phyloP scores from a whole-genome alignment of 2,329 filamentous ascomycete species.

The Sporothrix brunneoviolacea region DNA sequence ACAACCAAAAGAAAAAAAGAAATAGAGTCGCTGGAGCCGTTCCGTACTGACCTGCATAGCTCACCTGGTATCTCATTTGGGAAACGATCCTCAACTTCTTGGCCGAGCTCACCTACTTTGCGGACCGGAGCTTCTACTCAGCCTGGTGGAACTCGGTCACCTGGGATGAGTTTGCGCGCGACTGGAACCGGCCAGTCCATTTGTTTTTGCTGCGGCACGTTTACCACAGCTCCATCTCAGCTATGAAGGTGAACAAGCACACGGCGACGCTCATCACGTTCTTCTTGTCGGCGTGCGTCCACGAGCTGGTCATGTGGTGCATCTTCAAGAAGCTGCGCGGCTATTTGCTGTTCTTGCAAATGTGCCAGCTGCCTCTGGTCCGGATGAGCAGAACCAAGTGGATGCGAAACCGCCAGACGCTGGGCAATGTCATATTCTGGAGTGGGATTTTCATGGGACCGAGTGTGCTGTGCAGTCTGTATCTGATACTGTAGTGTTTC shows the following conservation, averaged over 20 bases:
- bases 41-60: conserved; percentile 26
- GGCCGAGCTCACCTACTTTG: conserved; percentile 69
- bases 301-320: conserved; percentile 75
- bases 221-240: conserved; percentile 70
- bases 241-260: conserved; percentile 61
- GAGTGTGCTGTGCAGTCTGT: conserved; percentile 57
- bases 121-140: conserved; percentile 66
- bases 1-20: no score
- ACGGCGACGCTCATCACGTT: conserved; percentile 72
- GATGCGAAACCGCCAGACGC: conserved; percentile 52
- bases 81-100: conserved; percentile 67
- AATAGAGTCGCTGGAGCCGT: no score
- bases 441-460: conserved; percentile 70
- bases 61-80: conserved; percentile 80
- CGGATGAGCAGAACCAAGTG: conserved; percentile 59
- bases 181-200: conserved; percentile 74
- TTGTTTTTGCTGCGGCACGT: conserved; percentile 72
- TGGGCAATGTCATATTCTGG: conserved; percentile 75
- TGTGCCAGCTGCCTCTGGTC: conserved; percentile 67
- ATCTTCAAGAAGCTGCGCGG: conserved; percentile 72
- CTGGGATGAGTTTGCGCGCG: conserved; percentile 72
- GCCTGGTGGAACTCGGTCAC: conserved; percentile 57
- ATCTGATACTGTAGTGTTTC: conserved; percentile 44
- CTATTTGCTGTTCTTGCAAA: conserved; percentile 66
- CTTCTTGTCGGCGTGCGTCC: conserved; percentile 61